Conservation (phyloP, 768 basidiomycete species). For the Tephrocybe rancida region DNA sequence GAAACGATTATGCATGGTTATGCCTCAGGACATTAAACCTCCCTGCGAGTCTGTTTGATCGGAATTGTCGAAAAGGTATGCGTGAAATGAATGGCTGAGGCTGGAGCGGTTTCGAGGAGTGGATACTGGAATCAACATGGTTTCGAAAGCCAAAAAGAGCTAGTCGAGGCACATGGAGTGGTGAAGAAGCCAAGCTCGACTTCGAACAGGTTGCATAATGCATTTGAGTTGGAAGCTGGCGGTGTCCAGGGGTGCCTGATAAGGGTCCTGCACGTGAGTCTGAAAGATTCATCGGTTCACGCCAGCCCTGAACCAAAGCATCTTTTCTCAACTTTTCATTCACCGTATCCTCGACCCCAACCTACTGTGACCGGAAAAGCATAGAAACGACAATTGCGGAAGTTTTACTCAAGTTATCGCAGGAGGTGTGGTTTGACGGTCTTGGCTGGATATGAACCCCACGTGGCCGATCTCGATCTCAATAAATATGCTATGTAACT, state of each 20-base stretch:
- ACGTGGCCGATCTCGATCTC: constrained; percentile 19
- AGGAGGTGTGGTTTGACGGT: neutral
- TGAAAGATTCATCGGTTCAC: constrained; percentile 1
- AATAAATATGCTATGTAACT: constrained; percentile 16
- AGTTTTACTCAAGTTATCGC: neutral
- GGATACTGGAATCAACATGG: neutral
- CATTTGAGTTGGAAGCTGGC: neutral
- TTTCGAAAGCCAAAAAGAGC: neutral
- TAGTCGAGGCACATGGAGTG: neutral
- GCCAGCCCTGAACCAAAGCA: constrained; percentile 5
- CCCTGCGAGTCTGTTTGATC: neutral
- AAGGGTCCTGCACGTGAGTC: constrained; percentile 6
- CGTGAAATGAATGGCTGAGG: neutral
- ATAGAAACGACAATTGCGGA: neutral
- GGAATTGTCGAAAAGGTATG: neutral
- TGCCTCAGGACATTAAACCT: neutral
- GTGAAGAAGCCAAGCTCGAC: neutral
- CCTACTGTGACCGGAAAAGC: neutral
- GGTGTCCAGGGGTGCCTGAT: neutral
- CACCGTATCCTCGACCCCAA: neutral
- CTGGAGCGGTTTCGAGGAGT: neutral
- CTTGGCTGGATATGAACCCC: constrained; percentile 3
- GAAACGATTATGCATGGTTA: neutral
- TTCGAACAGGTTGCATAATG: neutral
- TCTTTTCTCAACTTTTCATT: neutral